phyloP scores from a whole-genome alignment of 495 filamentous ascomycete species.

The Tuber melanosporum region DNA sequence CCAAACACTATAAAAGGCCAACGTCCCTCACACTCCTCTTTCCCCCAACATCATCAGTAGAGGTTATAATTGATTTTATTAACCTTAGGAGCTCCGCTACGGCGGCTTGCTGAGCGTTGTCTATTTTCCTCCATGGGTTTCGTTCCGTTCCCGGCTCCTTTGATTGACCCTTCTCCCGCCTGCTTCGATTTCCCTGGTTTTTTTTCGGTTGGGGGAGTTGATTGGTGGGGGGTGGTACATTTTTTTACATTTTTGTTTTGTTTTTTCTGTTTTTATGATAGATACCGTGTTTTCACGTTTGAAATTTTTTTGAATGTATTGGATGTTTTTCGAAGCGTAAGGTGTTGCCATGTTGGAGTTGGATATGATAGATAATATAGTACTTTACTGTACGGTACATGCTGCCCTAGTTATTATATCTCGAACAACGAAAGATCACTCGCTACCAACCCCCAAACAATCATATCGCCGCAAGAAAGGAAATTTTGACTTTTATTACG shows the following conservation, averaged over 20 bases:
- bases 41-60: conserved; percentile 40
- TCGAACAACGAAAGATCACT: neutral
- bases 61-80: conserved; percentile 34
- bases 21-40: conserved; percentile 19
- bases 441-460: neutral
- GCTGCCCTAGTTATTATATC: neutral
- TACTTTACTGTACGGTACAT: neutral
- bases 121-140: conserved; percentile 32
- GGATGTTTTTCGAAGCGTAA: neutral
- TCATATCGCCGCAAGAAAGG: neutral
- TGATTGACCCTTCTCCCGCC: conserved; percentile 35
- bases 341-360: neutral
- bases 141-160: conserved; percentile 44
- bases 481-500: neutral
- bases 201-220: neutral
- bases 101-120: conserved; percentile 43
- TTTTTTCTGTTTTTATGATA: neutral
- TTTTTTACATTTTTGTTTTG: neutral
- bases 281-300: neutral
- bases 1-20: conserved; percentile 8
- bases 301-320: neutral
- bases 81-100: conserved; percentile 41
- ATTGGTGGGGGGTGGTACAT: neutral
- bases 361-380: neutral
- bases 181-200: neutral